Evolutionary conservation across 768 basidiomycete genomes (phyloP).

Genomic region (Termitomyces sp.): DNA sequence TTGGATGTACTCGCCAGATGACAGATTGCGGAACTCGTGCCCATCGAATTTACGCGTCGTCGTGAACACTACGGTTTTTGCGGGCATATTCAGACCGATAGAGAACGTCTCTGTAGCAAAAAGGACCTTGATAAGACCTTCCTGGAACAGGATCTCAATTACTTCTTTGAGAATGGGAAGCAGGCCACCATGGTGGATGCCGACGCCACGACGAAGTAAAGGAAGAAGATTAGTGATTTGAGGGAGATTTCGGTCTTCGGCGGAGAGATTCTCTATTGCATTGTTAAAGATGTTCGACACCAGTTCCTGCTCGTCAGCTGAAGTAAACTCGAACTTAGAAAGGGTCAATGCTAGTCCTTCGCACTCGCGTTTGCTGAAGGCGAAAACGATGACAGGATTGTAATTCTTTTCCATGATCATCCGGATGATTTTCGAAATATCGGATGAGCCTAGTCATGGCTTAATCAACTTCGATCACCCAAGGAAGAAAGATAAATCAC

Average conservation of each 20-base stretch:
- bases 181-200: constrained; percentile 97
- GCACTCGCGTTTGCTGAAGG: constrained; percentile 97
- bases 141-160: constrained; percentile 98
- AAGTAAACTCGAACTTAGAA: constrained; percentile 95
- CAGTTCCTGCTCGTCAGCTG: constrained; percentile 84
- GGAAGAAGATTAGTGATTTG: constrained; percentile 93
- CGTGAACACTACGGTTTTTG: constrained; percentile 98
- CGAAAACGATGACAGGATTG: constrained; percentile 97
- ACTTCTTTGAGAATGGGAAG: constrained; percentile 98
- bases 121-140: constrained; percentile 94
- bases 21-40: constrained; percentile 86
- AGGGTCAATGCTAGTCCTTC: constrained; percentile 87
- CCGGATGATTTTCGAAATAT: constrained; percentile 95
- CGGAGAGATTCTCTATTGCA: constrained; percentile 83
- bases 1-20: constrained; percentile 96
- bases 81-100: constrained; percentile 98
- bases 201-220: constrained; percentile 89
- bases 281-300: constrained; percentile 89
- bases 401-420: constrained; percentile 98
- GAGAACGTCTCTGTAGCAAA: constrained; percentile 99
- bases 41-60: constrained; percentile 95
- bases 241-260: constrained; percentile 83
- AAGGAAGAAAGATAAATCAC: constrained; percentile 28
- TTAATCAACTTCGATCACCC: background rate
- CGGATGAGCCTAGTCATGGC: constrained; percentile 61